Evolutionary conservation across 768 basidiomycete genomes (phyloP), one percentile per base, ranked within the genome.

Genomic region (Sarcodon aspratus): DNA sequence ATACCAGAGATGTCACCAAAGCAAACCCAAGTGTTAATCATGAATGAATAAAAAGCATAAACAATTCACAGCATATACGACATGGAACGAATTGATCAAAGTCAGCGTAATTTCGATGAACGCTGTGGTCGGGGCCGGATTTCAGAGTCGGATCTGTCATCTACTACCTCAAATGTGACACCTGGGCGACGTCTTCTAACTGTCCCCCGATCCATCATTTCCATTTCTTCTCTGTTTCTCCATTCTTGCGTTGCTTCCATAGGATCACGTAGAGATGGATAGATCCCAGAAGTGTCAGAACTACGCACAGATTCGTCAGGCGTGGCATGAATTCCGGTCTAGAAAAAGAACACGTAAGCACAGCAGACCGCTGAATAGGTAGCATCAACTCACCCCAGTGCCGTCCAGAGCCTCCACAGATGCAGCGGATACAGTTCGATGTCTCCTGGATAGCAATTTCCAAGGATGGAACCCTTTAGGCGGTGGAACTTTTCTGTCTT

Each of bases 361-460:
- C 42, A 36, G 36, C 32, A 49, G 48, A 27, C 9, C 9, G 36
- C 47, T 48, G 15, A 46, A 48, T 42, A 49, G n/a, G 49, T 33
- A 7, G 34, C 48, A 46, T n/a, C 61, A 34, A 58, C 83, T 64
- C 62, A 89, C 87, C 45, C 82, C 81, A 48, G 85, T 86, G 35
- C 87, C 87, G 57, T 88, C 79, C 55, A 79, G 74, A 21, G 85
- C 87, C 60, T 90, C 87, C 33, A 85, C 68, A 37, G 87, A 90
- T 33, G 79, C 80, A 35, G 76, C 72, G 12, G 87, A 89, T 37
- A 89, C 68, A 7, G 82, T 80, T 33, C 80, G 76, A 59, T 80
- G 71, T 56, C 76, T 71, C 58, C 75, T 80, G 36, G 69, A 69
- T 54, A 85, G 54, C 56, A 85, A 72, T 13, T 42, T 42, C 40